Evolutionary conservation across 208 protist species (phyloP).

Genomic region (Crithidia brevicula): DNA sequence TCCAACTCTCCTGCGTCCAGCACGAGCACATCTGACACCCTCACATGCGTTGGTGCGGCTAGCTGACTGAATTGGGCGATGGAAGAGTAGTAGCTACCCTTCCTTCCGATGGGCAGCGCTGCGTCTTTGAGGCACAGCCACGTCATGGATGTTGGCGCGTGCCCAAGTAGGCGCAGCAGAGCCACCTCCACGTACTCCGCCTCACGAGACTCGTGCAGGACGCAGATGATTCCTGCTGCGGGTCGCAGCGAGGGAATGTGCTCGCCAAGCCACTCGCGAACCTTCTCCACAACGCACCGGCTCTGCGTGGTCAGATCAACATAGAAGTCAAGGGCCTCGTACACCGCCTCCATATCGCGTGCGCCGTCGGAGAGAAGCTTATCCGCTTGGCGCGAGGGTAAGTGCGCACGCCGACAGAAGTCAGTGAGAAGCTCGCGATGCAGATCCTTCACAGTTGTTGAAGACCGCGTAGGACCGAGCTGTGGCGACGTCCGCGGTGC

Average conservation of each 20-base stretch:
- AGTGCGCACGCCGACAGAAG: background rate
- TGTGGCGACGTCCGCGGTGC: background rate
- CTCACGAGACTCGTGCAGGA: constrained; percentile 26
- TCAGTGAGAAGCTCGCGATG: background rate
- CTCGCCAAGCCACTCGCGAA: background rate
- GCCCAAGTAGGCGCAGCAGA: constrained; percentile 12
- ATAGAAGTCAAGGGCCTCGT: constrained; percentile 17
- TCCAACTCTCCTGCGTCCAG: background rate
- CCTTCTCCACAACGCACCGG: background rate
- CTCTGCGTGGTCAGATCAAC: background rate
- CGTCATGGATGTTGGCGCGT: constrained; percentile 7
- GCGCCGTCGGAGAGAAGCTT: background rate
- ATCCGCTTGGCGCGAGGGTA: background rate
- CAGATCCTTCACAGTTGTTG: background rate
- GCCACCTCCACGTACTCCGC: constrained; percentile 37
- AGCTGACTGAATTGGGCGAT: constrained; percentile 2
- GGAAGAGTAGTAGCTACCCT: constrained; percentile 17
- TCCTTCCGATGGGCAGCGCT: background rate
- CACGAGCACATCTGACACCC: background rate
- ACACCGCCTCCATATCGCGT: constrained; percentile 8
- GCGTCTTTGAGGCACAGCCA: constrained; percentile 30
- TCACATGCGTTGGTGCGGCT: background rate
- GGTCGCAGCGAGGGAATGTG: constrained; percentile 18
- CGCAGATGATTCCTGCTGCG: constrained; percentile 36
- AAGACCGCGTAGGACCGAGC: background rate